phyloP scores from a whole-genome alignment of 2,329 filamentous ascomycete species.

The Cordyceps javanica region DNA sequence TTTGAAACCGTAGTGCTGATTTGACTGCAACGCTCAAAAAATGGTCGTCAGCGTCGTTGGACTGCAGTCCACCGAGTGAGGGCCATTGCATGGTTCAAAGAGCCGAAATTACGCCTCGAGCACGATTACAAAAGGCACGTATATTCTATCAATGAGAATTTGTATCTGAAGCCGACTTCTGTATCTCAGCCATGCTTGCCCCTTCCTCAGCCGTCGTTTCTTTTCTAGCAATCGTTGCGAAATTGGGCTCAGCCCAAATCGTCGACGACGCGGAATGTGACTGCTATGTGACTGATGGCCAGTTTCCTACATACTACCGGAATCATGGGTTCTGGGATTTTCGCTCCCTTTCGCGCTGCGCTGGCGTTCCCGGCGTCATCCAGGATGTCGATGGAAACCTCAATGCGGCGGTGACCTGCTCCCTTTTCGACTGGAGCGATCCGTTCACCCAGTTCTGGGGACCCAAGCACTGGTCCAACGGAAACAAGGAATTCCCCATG shows the following conservation, averaged over 20 bases:
- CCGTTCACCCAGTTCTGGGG: conserved; percentile 30
- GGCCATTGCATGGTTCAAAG: background rate
- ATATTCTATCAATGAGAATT: background rate
- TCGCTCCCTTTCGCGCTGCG: conserved; percentile 22
- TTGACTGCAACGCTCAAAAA: background rate
- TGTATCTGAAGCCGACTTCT: background rate
- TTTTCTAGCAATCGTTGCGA: background rate
- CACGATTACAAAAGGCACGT: background rate
- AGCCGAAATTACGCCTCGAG: background rate
- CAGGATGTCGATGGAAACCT: conserved; percentile 22
- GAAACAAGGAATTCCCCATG: conserved; percentile 27
- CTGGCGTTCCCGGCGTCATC: conserved; percentile 26
- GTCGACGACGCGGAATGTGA: conserved; percentile 19
- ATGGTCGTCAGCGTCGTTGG: background rate
- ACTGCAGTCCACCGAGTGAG: background rate
- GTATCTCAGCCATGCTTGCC: background rate
- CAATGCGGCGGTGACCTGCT: conserved; percentile 27
- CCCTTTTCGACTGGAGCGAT: conserved; percentile 27
- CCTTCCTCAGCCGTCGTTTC: background rate
- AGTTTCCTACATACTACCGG: conserved; percentile 21
- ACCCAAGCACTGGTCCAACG: conserved; percentile 33
- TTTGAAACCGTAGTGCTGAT: background rate
- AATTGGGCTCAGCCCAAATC: background rate
- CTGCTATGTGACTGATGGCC: conserved; percentile 24
- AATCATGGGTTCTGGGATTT: conserved; percentile 26